Conservation (phyloP, 129 eudicot genomes). For the Flaveria trinervia region DNA sequence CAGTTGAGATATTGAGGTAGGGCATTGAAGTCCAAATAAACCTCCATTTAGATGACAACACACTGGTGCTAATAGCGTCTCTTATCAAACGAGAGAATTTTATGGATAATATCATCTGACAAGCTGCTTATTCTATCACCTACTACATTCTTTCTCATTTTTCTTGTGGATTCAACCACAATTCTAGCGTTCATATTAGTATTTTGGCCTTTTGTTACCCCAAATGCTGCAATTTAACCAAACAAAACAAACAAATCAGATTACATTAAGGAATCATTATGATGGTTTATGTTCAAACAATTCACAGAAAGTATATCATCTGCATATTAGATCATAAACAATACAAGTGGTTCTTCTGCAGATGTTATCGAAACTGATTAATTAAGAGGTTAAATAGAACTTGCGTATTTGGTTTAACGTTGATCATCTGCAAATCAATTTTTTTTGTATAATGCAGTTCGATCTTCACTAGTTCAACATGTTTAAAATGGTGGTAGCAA, state of each 20-base stretch:
- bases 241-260: neutral
- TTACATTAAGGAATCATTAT: too few relatives aligned
- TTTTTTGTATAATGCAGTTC: neutral
- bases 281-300: neutral
- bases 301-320: neutral
- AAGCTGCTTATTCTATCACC: conserved; percentile 24
- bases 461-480: neutral
- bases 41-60: conserved; percentile 13
- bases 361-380: neutral
- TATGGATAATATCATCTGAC: conserved; percentile 10
- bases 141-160: neutral
- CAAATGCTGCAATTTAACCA: neutral
- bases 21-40: conserved; percentile 13
- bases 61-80: neutral
- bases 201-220: neutral
- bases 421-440: neutral
- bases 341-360: neutral
- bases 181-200: neutral
- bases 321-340: neutral
- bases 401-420: neutral
- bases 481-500: neutral
- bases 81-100: conserved; percentile 3
- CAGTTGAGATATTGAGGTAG: neutral
- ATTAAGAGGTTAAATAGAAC: neutral
- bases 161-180: neutral